Base-by-base conservation (phyloP, 2,329 filamentous ascomycete species). In the Fusarium subglutinans region DNA sequence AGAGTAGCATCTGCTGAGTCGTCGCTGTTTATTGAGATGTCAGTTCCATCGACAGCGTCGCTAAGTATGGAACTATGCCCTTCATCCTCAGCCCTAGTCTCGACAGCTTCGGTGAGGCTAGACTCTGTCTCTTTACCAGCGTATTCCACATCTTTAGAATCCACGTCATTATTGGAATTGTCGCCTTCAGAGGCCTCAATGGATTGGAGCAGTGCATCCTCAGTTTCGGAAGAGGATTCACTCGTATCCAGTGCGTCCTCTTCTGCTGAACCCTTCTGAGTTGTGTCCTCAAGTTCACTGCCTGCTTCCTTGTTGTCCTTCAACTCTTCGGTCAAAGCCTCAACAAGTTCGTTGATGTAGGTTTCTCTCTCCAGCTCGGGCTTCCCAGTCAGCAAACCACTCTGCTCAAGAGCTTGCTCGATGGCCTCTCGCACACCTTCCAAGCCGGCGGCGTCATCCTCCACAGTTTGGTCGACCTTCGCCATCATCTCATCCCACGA, bases 401-500 rank as follows among this genome's bases (percentile, higher is more conserved):
- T 89, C 77, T 88, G 85, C 66, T 87, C 84, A 5, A 90, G 82
- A 3, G 89, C 88, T 48, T 88, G 84, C 66, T 88, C 84, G 30
- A 90, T 86, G 10, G 87, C 86, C 65, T 89, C 87, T 51, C 87
- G 83, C 22, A 90, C 86, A 14, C 84, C 83, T 11, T 83, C 83
- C 37, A 88, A 79, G 33, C 88, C 89, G 17, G 85, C 80, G 51
- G 88, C 87, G 57, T 91, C 89, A 70, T 89, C 86, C 70, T 90
- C 87, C 60, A 91, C 87, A 6, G 87, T 86, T 60, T 89, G 84
- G 63, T 90, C 87, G 20, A 90, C 87, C 79, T 85, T 87, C 35
- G 82, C 80, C 75, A 87, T 88, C 79, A 90, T 85, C 57, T 89
- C 86, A 53, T 87, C 84, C 89, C 89, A 90, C 20, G 85, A 83